A percentile compares a stretch with the other conserved stretches of the same genome.
phyloP scores from a whole-genome alignment of 495 filamentous ascomycete species.

The Aspergillus affinis region DNA sequence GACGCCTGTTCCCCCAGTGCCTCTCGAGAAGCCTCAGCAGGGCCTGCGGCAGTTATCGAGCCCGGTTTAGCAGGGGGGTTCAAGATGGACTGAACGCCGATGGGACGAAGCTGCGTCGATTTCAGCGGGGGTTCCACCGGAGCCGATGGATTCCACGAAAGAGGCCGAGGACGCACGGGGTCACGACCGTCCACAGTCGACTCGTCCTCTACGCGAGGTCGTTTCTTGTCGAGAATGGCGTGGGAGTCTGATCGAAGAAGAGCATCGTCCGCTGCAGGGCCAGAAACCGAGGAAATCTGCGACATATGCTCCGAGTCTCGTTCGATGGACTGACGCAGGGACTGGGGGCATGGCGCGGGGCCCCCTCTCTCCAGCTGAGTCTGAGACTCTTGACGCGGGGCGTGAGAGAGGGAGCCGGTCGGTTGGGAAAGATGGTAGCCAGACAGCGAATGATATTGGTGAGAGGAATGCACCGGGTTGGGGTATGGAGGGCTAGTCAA shows the following conservation, averaged over 20 bases:
- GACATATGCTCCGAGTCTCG: constrained; percentile 50
- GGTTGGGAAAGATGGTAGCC: constrained; percentile 25
- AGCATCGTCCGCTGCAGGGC: constrained; percentile 30
- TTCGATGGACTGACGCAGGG: constrained; percentile 25
- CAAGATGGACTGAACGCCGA: constrained; percentile 52
- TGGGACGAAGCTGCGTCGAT: constrained; percentile 39
- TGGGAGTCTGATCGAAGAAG: constrained; percentile 22
- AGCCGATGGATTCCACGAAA: constrained; percentile 41
- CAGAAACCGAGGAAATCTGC: constrained; percentile 39
- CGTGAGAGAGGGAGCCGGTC: constrained; percentile 39
- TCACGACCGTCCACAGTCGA: constrained; percentile 25
- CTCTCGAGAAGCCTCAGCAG: constrained; percentile 27
- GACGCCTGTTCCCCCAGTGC: constrained; percentile 26
- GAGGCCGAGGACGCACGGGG: constrained; percentile 32
- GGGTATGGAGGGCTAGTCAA: constrained; percentile 33
- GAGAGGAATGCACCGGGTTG: constrained; percentile 36
- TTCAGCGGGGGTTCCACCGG: constrained; percentile 42
- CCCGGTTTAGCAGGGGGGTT: constrained; percentile 39
- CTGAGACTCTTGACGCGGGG: constrained; percentile 34
- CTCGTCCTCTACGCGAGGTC: constrained; percentile 23
- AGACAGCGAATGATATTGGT: constrained; percentile 34
- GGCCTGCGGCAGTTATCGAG: constrained; percentile 8
- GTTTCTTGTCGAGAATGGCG: constrained; percentile 30
- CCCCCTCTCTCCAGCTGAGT: constrained; percentile 41
- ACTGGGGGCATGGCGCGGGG: constrained; percentile 46